Evolutionary conservation across 306 rosid genomes (phyloP), one percentile per base, ranked within the genome.

Genomic region (Parietaria judaica): DNA sequence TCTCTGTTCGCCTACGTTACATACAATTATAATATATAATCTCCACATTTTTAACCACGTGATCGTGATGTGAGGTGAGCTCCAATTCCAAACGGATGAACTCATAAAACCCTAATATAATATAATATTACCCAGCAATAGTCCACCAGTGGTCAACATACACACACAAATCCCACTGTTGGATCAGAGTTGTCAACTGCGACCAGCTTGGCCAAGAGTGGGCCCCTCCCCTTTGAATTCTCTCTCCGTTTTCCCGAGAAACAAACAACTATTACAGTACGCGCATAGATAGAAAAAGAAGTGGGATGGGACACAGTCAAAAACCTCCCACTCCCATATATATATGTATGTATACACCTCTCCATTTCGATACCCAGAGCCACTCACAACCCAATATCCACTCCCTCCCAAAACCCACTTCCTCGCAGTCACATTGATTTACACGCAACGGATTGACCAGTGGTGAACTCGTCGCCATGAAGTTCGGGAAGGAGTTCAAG

Each of bases 401-500:
- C 31, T 2, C 2, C 31, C 31, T 23, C 31, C n/a, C 31, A 23
- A 23, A 23, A 23, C 31, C 31, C 31, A 23, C 31, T 2, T 23
- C 31, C 31, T 23, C 31, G 31, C 31, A 23, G 31, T 23, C 31
- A 23, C 31, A 23, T 23, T 2, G 11, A 56, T 23, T 31, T 56
- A 11, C 60, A 23, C 0, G 41, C 41, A 56, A 31, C 15, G 1
- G 31, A 0, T 23, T 23, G 2, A 2, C 31, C 31, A 55, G 8
- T 7, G 35, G 7, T 16, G n/a, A n/a, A n/a, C 2, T 34, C 35
- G 4, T 23, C 15, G 35, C 14, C 14, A 72, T 82, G 95, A 87
- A 87, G 81, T 87, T 87, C 63, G 89, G 95, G 47, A 82, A 82
- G 76, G 85, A 87, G 62, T 81, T 80, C n/a, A 58, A 17, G 1